Evolutionary conservation across 1,139 yeast genomes (phyloP), one percentile per base, ranked within the genome.

Genomic region (Debaryomyces udenii): DNA sequence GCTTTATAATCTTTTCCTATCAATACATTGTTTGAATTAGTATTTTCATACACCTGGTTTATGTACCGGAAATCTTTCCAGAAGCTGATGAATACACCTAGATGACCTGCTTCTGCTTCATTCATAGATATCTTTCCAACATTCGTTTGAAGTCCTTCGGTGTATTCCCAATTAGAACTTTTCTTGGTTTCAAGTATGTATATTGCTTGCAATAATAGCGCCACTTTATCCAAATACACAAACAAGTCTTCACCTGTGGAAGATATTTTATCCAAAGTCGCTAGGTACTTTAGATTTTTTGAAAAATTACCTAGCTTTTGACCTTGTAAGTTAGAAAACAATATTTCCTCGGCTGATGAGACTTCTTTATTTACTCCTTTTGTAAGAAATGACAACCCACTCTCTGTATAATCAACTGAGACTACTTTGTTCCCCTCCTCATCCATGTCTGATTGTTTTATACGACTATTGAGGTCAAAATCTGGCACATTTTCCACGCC

Each of bases 61-160:
- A 68, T 45, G 40, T 43, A 58, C 22, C 72, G 51, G 35, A 48
- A 56, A 41, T 69, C 76, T 37, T 57, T 55, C 78, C 78, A 73
- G 42, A 56, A 71, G 6, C 59, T 58, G 9, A 69, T 47, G 35
- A 64, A 62, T 3, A 71, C 42, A 0, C 78, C 78, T 29, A 73
- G 50, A 39, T 57, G 54, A 9, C 53, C 52, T 2, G 39, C 35
- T 1, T 40, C 41, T 2, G 45, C 37, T 38, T 66, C 58, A 45
- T 71, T 66, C 10, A 66, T 48, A 6, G 45, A 43, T 6, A 68
- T 54, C 33, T 53, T 55, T 1, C 78, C 78, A 11, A 68, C 46
- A 2, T 52, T 40, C 39, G 49, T 60, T 1, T 46, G 33, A 27
- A 45, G 58, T 2, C 75, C 74, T 28, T 48, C 42, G 7, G 41